These are phyloP conservation scores for Alternaria ethzedia DNA, from an alignment of 2,329 filamentous ascomycete genomes.

Conservation along the genomic window DNA sequence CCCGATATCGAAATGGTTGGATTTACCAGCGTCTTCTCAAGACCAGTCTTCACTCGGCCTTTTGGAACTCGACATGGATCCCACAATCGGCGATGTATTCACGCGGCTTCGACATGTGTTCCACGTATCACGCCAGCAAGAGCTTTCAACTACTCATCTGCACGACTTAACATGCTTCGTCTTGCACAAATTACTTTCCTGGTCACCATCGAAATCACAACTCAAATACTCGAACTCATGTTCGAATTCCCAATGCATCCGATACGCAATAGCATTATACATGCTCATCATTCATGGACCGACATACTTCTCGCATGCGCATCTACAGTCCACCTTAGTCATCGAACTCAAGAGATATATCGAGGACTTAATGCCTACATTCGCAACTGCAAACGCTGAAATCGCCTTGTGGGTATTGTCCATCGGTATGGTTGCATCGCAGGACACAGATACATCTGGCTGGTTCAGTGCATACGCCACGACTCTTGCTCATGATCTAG, in stretches of 20 bases:
- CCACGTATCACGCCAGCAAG: conserved; percentile 34
- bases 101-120: conserved; percentile 56
- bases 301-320: conserved; percentile 62
- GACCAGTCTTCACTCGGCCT: conserved; percentile 15
- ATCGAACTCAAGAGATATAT: conserved; percentile 18
- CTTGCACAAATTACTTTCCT: conserved; percentile 57
- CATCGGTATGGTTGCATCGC: conserved; percentile 6
- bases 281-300: conserved; percentile 62
- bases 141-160: conserved; percentile 52
- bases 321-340: conserved; percentile 20
- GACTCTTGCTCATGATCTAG: neutral
- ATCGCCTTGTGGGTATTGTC: conserved; percentile 1
- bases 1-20: conserved; percentile 58
- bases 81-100: conserved; percentile 48
- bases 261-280: conserved; percentile 57
- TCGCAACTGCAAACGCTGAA: neutral
- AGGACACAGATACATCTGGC: neutral
- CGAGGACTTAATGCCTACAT: neutral
- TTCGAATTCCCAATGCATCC: conserved; percentile 42
- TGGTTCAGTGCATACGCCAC: neutral
- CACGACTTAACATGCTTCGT: conserved; percentile 64
- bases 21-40: conserved; percentile 24
- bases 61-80: conserved; percentile 40
- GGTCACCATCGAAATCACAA: conserved; percentile 8
- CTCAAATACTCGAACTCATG: conserved; percentile 18